Percentiles rank a stretch among this genome's conserved stretches.
Conservation (phyloP, 2,329 filamentous ascomycete species). For the Stachybotrys echinatus region DNA sequence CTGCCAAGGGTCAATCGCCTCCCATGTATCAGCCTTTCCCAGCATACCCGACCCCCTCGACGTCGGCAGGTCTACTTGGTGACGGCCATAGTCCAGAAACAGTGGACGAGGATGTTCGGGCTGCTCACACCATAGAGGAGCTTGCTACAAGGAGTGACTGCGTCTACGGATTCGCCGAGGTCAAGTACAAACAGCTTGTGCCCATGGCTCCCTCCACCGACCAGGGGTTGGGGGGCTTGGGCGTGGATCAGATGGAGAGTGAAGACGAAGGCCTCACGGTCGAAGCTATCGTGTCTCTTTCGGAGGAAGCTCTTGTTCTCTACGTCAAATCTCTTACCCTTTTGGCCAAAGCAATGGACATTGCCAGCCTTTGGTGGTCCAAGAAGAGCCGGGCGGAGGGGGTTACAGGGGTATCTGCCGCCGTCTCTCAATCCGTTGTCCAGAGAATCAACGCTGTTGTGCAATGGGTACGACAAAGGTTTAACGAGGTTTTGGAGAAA, state of each 20-base stretch:
- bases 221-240: conserved; percentile 61
- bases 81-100: conserved; percentile 53
- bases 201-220: conserved; percentile 77
- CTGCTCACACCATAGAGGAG: conserved; percentile 82
- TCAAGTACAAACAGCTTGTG: conserved; percentile 97
- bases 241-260: conserved; percentile 43
- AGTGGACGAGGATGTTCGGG: conserved; percentile 71
- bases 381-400: conserved; percentile 66
- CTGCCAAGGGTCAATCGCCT: conserved; percentile 63
- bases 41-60: conserved; percentile 67
- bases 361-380: conserved; percentile 88
- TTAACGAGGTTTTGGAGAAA: conserved; percentile 97
- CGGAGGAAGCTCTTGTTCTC: conserved; percentile 89
- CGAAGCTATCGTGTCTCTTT: conserved; percentile 80
- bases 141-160: conserved; percentile 91
- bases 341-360: conserved; percentile 91
- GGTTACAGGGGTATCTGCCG: conserved; percentile 32
- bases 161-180: conserved; percentile 94
- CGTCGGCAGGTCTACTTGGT: conserved; percentile 58
- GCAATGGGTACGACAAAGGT: conserved; percentile 88
- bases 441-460: conserved; percentile 86
- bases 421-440: conserved; percentile 44
- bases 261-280: conserved; percentile 75
- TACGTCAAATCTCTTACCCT: conserved; percentile 93
- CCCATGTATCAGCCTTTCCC: conserved; percentile 80